Evolutionary conservation across 202 grass and related monocot species (phyloP).

Genomic region (Brachypodium distachyon): DNA sequence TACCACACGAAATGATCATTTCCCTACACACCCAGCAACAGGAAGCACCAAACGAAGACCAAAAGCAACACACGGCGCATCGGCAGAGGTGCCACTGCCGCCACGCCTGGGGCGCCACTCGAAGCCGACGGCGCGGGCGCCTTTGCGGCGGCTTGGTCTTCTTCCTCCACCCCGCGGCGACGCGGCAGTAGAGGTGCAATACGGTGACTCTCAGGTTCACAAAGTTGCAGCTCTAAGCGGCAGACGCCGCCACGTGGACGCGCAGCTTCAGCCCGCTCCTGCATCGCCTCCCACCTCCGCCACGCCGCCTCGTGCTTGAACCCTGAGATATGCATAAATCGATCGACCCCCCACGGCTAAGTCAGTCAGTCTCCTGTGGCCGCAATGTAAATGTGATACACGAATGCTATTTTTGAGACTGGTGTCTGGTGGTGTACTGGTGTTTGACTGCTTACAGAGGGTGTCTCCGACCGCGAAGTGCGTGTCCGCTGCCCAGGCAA

Average conservation of each 20-base stretch:
- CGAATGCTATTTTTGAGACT: not conserved
- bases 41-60: not conserved
- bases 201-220: too few species aligned
- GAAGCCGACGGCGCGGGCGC: not conserved
- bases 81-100: not conserved
- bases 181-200: not conserved
- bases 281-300: slow-evolving; percentile 36
- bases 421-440: not conserved
- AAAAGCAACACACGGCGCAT: not conserved
- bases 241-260: slow-evolving; percentile 29
- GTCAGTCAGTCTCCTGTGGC: not conserved
- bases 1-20: too few species aligned
- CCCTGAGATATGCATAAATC: slow-evolving; percentile 35
- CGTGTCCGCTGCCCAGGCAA: slow-evolving; percentile 21
- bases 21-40: not conserved
- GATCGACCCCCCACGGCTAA: not conserved
- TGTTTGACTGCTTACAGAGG: slow-evolving; percentile 8
- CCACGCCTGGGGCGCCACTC: not conserved
- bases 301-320: slow-evolving; percentile 27
- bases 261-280: slow-evolving; percentile 43
- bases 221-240: too few species aligned
- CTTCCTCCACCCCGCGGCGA: not conserved
- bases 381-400: not conserved
- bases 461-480: slow-evolving; percentile 20
- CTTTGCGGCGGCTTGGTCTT: not conserved